Conservation (phyloP, 2,329 filamentous ascomycete species). For the Exophiala bonariae region DNA sequence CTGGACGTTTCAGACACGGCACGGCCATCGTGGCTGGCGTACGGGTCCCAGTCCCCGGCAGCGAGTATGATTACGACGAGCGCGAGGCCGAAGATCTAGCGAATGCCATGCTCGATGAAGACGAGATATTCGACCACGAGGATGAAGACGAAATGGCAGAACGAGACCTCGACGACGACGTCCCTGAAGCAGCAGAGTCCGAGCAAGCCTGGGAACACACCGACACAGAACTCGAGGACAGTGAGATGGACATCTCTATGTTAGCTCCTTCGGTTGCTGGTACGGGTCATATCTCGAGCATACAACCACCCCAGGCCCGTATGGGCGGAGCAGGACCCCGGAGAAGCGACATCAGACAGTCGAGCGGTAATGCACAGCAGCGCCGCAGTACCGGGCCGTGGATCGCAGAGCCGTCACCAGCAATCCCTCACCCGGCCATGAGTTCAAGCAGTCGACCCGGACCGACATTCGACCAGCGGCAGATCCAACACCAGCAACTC, state of each 20-base stretch:
- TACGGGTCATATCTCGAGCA: no score
- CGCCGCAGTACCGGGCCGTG: slow-evolving; percentile 14
- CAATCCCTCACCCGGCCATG: not conserved
- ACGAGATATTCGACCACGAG: slow-evolving; percentile 31
- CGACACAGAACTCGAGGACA: slow-evolving; percentile 58
- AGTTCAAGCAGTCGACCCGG: not conserved
- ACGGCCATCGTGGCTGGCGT: slow-evolving; percentile 15
- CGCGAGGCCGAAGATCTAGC: slow-evolving; percentile 54
- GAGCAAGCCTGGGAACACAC: slow-evolving; percentile 72
- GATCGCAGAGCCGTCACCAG: slow-evolving; percentile 15
- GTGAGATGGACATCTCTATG: slow-evolving; percentile 25
- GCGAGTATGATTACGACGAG: slow-evolving; percentile 53
- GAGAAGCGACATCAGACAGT: not conserved
- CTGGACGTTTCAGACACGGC: slow-evolving; percentile 6
- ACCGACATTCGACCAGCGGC: no score
- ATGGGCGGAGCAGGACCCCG: not conserved
- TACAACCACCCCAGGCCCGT: slow-evolving; percentile 3
- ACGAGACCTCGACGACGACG: slow-evolving; percentile 69
- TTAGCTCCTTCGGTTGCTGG: slow-evolving; percentile 6
- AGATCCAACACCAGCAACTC: no score
- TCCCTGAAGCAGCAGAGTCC: slow-evolving; percentile 61
- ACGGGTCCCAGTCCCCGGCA: slow-evolving; percentile 13
- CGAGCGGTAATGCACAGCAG: not conserved
- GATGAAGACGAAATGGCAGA: slow-evolving; percentile 41
- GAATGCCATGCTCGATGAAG: slow-evolving; percentile 30